phyloP scores from a whole-genome alignment of 2,329 filamentous ascomycete genomes.

The Diaporthe longicolla region DNA sequence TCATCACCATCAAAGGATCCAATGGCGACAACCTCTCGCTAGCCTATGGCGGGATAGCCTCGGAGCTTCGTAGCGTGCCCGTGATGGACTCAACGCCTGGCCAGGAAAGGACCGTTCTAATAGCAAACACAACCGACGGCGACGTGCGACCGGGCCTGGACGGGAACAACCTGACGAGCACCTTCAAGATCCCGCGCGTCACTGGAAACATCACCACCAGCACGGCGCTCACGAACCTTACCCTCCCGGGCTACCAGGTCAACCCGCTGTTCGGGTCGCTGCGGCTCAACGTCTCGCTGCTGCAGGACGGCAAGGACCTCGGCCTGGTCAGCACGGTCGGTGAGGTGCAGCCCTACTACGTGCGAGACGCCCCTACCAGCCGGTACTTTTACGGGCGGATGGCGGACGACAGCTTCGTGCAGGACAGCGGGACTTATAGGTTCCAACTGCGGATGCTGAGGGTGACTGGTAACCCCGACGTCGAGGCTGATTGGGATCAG shows the following conservation, averaged over 20 bases:
- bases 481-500: constrained; percentile 47
- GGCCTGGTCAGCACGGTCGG: constrained; percentile 24
- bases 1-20: constrained; percentile 54
- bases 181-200: constrained; percentile 32
- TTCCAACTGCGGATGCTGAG: constrained; percentile 46
- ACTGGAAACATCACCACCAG: constrained; percentile 35
- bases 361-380: constrained; percentile 3
- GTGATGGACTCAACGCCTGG: constrained; percentile 42
- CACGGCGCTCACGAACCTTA: constrained; percentile 29
- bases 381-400: constrained; percentile 43
- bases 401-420: constrained; percentile 44
- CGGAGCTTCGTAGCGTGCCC: constrained; percentile 46
- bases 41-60: constrained; percentile 56
- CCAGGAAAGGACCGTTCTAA: constrained; percentile 42
- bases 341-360: constrained; percentile 1
- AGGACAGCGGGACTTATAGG: constrained; percentile 46
- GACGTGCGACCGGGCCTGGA: constrained; percentile 32
- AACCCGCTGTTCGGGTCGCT: constrained; percentile 26
- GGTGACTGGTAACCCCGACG: constrained; percentile 46
- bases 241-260: constrained; percentile 26
- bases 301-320: constrained; percentile 35
- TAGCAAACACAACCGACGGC: constrained; percentile 35
- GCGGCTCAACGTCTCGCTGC: constrained; percentile 33
- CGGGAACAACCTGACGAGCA: constrained; percentile 31
- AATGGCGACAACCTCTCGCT: constrained; percentile 54